Evolutionary conservation across 1,139 yeast genomes (phyloP), one percentile per base, ranked within the genome.

Genomic region (Protomyces gravidus): DNA sequence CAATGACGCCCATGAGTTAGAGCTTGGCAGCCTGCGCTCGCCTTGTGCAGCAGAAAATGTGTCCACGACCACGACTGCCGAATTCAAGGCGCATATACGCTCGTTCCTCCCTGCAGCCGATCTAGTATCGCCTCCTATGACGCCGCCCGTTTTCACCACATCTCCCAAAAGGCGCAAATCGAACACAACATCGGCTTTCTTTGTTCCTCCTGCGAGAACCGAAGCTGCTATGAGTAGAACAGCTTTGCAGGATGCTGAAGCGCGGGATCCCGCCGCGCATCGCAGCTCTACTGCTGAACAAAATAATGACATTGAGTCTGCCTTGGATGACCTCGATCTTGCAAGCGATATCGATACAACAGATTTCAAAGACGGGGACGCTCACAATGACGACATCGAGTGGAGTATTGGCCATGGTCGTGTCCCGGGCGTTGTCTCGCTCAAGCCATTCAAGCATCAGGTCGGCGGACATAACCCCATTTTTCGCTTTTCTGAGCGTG

Each of bases 401-500:
- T 53, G 58, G 58, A 53, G 58, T 13, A 53, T 53, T 17, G 58
- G 46, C 2, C 39, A 50, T 11, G 58, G 58, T 9, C 51, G 30
- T 6, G 51, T 53, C 19, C 58, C 58, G 3, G 58, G 58, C 26
- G 58, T 49, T 42, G 59, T 55, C 17, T n/a, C 53, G 15, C 74
- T 90, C 61, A 82, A 88, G 57, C 96, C 95, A 1, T 90, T 86
- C 73, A 83, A 85, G 65, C 90, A 92, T 69, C 67, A 65, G 87
- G 98, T 94, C 5, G 99, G 99, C 7, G 99, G 99, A 0, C 99
- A 94, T 70, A 92, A 97, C 0, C 97, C 97, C 1, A 89, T 94
- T 50, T 94, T 92, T 73, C 80, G 92, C 64, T 92, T 92, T 69
- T 86, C 95, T 5, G 86, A 84, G 66, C 78, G 88, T 61, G 97